A percentile compares a stretch with the other conserved stretches of the same genome.
Evolutionary conservation across 306 rosid species (phyloP).

Genomic region (Abrus precatorius): DNA sequence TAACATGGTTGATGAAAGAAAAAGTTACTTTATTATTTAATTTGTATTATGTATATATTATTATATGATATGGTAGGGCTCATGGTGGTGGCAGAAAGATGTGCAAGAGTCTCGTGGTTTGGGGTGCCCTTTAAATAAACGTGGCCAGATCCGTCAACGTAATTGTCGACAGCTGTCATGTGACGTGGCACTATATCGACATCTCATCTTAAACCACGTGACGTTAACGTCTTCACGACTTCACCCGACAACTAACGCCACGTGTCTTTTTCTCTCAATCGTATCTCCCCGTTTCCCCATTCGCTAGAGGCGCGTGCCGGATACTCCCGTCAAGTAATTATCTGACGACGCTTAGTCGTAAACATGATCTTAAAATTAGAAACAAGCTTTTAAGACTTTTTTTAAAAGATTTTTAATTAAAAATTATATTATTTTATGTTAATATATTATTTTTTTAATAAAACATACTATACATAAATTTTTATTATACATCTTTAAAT

Average conservation of each 20-base stretch:
- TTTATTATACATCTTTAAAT: too few relatives aligned
- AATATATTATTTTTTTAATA: too few relatives aligned
- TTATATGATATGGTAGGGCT: not conserved
- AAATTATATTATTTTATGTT: too few relatives aligned
- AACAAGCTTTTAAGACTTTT: too few relatives aligned
- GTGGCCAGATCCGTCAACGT: constrained; percentile 38
- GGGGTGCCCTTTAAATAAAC: constrained; percentile 40
- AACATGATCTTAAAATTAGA: too few relatives aligned
- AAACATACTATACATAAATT: too few relatives aligned
- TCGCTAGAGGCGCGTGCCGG: not conserved
- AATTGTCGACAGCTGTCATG: constrained; percentile 49
- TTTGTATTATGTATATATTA: too few relatives aligned
- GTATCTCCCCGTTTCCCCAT: not conserved
- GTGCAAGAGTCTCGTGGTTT: not conserved
- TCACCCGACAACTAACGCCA: constrained; percentile 44
- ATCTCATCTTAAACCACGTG: constrained; percentile 52
- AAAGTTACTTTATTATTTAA: too few relatives aligned
- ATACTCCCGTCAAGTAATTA: too few relatives aligned
- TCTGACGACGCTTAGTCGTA: too few relatives aligned
- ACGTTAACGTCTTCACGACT: not conserved
- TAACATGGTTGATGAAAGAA: too few relatives aligned
- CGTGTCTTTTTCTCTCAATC: constrained; percentile 39
- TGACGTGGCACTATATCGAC: constrained; percentile 48
- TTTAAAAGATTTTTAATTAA: too few relatives aligned
- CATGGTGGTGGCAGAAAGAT: not conserved